Evolutionary conservation across 2,329 filamentous ascomycete genomes (phyloP), one percentile per base, ranked within the genome.

Genomic region (Esteya vermicola): DNA sequence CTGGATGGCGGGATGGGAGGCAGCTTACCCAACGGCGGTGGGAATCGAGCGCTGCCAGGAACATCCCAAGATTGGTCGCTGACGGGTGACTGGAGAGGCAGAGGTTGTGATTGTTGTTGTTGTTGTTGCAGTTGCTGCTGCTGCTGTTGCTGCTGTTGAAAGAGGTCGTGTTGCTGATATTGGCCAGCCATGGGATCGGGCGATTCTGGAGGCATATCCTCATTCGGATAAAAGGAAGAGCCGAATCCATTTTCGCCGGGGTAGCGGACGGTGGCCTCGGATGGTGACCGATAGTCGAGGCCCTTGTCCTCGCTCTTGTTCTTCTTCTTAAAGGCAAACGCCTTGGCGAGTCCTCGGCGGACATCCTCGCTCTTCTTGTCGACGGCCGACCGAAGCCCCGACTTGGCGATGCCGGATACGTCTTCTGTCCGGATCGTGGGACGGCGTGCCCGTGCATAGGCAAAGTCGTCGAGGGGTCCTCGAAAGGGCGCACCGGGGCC

Each of bases 341-440:
- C 67, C 43, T 71, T 72, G 12, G 63, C 66, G 2, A 75, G 53
- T 0, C 68, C 68, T 35, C 65, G 66, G 28, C 70, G 59, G 18
- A 74, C 63, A 20, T 60, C 63, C n/a, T 72, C 68, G 47, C 70
- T 75, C 48, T 61, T 70, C 54, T 67, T 70, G 46, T 75, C 71
- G 36, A 75, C 56, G 19, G 60, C 62, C 33, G 57, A 65, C 34
- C 71, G 59, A 36, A 75, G 57, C 0, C 66, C 67, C 3, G 68
- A 73, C 47, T 67, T 69, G 48, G 73, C 70, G 37, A 75, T 72
- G 7, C 63, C 67, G 1, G 66, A 68, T 1, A 67, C 60, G 32
- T 72, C 67, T 22, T 70, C 67, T 0, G 64, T 63, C 50, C 59
- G 63, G 46, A 67, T 52, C 9, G 60, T 60, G 0, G 64, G 60